These are phyloP conservation scores for Albophoma yamanashiensis DNA, from an alignment of 2,329 filamentous ascomycete species.

Conservation along the genomic window DNA sequence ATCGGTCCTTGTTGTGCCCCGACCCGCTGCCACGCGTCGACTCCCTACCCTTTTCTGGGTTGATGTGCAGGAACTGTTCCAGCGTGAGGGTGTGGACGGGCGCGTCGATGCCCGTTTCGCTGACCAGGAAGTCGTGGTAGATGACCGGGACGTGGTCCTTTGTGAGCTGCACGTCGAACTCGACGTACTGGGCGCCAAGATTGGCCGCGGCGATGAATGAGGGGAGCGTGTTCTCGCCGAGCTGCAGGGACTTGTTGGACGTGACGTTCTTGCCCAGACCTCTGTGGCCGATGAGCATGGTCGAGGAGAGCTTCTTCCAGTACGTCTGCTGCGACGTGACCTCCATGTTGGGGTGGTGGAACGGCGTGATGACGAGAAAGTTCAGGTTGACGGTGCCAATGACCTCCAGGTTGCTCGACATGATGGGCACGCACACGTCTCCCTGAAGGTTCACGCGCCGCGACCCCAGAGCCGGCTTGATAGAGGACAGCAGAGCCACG, in stretches of 20 bases:
- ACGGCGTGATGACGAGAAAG: slow-evolving; percentile 89
- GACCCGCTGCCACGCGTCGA: background rate
- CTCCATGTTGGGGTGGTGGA: slow-evolving; percentile 87
- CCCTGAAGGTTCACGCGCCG: slow-evolving; percentile 89
- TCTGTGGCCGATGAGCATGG: slow-evolving; percentile 66
- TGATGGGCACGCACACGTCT: slow-evolving; percentile 83
- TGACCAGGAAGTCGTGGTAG: slow-evolving; percentile 96
- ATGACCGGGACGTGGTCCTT: slow-evolving; percentile 98
- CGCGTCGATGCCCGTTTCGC: slow-evolving; percentile 93
- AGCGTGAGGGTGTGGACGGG: slow-evolving; percentile 91
- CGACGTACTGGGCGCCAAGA: slow-evolving; percentile 66
- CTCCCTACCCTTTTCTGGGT: slow-evolving; percentile 36
- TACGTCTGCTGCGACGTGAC: slow-evolving; percentile 87
- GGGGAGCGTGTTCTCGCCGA: slow-evolving; percentile 91
- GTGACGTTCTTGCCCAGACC: slow-evolving; percentile 85
- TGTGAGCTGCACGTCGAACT: slow-evolving; percentile 90
- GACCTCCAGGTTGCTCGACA: slow-evolving; percentile 75
- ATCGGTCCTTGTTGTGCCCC: background rate
- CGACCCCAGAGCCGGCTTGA: slow-evolving; percentile 72
- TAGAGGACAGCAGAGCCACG: slow-evolving; percentile 76
- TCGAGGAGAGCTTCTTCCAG: slow-evolving; percentile 85
- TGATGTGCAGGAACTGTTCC: slow-evolving; percentile 90
- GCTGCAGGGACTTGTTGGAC: slow-evolving; percentile 75
- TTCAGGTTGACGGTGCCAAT: slow-evolving; percentile 97
- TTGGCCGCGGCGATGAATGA: slow-evolving; percentile 97